Evolutionary conservation across 148 eudicot species (phyloP).

Genomic region (Nepenthes gracilis): DNA sequence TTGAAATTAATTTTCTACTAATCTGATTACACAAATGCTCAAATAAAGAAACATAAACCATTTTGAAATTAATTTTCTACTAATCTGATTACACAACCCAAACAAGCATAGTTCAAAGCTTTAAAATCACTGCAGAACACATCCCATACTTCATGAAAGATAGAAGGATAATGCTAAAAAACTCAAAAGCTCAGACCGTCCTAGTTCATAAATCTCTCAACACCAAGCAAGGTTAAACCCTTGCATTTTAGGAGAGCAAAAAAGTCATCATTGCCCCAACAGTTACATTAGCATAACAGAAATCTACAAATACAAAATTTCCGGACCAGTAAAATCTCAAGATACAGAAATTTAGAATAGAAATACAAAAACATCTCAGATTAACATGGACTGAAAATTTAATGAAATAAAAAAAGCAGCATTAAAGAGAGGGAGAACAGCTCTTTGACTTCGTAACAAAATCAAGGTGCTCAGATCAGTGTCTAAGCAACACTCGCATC

Average conservation of each 20-base stretch:
- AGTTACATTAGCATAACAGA: constrained; percentile 1
- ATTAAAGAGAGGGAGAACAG: constrained; percentile 4
- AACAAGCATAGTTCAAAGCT: no score
- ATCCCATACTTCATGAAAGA: neutral
- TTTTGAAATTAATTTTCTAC: no score
- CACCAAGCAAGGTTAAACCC: constrained; percentile 17
- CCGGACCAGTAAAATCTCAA: no score
- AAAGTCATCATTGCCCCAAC: constrained; percentile 14
- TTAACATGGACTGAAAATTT: neutral
- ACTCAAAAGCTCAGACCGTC: constrained; percentile 46
- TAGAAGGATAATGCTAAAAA: neutral
- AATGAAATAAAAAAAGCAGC: neutral
- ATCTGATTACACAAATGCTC: neutral
- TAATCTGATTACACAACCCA: no score
- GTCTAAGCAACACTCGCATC: constrained; percentile 19
- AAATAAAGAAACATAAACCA: neutral
- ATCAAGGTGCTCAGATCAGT: constrained; percentile 7
- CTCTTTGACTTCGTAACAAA: constrained; percentile 46
- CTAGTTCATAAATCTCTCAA: constrained; percentile 35
- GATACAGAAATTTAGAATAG: no score
- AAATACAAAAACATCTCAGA: neutral
- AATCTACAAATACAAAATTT: no score
- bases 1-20: no score
- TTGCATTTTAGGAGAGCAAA: neutral
- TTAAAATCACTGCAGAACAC: neutral